Conservation (phyloP, 768 basidiomycete genomes). For the Boletus tylopilopsis region DNA sequence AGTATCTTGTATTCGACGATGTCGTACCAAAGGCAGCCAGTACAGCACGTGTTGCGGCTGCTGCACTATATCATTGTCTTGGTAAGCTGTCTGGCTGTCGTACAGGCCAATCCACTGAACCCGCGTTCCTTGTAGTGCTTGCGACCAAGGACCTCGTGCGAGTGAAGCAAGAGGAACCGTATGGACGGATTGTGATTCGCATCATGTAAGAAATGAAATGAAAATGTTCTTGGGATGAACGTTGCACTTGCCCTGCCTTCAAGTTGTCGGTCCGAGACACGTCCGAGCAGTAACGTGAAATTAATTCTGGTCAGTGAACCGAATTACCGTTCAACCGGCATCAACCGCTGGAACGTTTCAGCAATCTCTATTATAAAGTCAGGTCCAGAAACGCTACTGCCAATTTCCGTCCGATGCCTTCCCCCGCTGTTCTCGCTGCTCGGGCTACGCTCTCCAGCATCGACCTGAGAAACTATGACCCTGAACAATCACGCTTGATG, state of each 20-base stretch:
- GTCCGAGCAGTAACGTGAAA: not conserved
- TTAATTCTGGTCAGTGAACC: no score
- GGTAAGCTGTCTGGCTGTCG: conserved; percentile 40
- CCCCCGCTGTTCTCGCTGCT: conserved; percentile 61
- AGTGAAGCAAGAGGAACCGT: conserved; percentile 57
- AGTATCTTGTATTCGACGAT: conserved; percentile 55
- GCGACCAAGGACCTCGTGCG: conserved; percentile 69
- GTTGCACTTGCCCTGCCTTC: no score
- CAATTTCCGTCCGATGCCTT: conserved; percentile 37
- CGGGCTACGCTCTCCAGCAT: conserved; percentile 64
- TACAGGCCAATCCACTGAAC: not conserved
- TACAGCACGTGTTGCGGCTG: conserved; percentile 73
- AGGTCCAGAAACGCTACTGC: no score
- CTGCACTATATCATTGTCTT: conserved; percentile 82
- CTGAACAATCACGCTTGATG: conserved; percentile 93
- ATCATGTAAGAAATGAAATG: conserved; percentile 30
- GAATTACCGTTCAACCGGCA: not conserved
- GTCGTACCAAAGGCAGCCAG: conserved; percentile 65
- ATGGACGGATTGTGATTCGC: conserved; percentile 47
- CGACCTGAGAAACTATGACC: conserved; percentile 82
- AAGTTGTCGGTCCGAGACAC: conserved; percentile 8
- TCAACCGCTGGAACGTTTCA: not conserved
- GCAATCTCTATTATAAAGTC: conserved; percentile 4
- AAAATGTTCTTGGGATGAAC: no score
- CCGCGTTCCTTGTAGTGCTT: conserved; percentile 47